phyloP scores from a whole-genome alignment of 495 filamentous ascomycete species.

The Bathelium albidoporum region DNA sequence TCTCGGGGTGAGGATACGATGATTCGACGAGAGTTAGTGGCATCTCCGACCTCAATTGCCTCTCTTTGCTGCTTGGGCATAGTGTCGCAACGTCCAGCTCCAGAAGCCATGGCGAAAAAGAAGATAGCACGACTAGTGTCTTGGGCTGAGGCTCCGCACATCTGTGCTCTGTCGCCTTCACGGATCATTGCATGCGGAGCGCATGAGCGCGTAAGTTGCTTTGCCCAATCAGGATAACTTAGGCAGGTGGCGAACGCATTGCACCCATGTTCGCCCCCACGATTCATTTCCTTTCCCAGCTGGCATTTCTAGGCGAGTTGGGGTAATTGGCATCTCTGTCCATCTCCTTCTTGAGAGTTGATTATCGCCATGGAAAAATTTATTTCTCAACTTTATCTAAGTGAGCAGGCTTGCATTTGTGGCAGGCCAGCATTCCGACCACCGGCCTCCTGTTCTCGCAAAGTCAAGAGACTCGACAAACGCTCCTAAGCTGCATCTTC shows the following conservation, averaged over 20 bases:
- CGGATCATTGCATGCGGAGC: background rate
- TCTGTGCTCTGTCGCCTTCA: background rate
- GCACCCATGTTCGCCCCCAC: too few species aligned
- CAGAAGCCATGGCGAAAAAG: background rate
- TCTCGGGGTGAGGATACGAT: background rate
- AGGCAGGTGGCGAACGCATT: too few species aligned
- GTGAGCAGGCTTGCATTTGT: too few species aligned
- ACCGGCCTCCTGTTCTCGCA: conserved; percentile 56
- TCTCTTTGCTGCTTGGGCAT: background rate
- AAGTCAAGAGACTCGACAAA: conserved; percentile 67
- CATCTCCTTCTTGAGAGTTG: too few species aligned
- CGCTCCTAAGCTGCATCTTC: conserved; percentile 51
- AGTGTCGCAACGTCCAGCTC: background rate
- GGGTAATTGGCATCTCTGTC: too few species aligned
- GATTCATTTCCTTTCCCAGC: too few species aligned
- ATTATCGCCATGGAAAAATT: background rate
- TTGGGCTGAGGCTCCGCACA: background rate
- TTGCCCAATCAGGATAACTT: background rate
- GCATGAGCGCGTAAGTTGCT: too few species aligned
- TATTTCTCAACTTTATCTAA: background rate
- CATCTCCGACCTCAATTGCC: background rate
- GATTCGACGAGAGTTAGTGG: background rate
- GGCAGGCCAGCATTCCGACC: conserved; percentile 58
- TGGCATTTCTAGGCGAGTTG: too few species aligned
- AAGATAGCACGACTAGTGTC: background rate